phyloP scores from a whole-genome alignment of 306 rosid species.

The Styphnolobium japonicum region DNA sequence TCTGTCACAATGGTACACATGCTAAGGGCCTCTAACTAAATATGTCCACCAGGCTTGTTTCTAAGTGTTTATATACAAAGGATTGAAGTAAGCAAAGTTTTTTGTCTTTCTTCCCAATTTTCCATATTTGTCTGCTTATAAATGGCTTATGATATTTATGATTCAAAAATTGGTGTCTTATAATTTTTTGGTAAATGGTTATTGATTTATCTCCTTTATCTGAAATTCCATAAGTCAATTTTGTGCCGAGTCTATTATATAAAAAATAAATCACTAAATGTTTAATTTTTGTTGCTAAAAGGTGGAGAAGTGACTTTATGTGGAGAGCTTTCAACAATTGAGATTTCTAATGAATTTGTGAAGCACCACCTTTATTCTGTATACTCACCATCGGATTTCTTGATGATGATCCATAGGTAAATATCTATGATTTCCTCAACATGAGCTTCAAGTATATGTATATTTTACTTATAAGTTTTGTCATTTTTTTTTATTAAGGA shows the following conservation, averaged over 20 bases:
- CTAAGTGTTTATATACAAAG: neutral
- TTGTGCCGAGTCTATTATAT: neutral
- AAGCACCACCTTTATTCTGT: too few relatives aligned
- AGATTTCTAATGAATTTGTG: too few relatives aligned
- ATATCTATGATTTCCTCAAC: too few relatives aligned
- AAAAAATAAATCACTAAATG: neutral
- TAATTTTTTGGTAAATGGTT: neutral
- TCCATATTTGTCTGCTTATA: neutral
- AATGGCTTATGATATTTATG: neutral
- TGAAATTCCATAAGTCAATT: neutral
- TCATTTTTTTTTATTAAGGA: too few relatives aligned
- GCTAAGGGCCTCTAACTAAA: neutral
- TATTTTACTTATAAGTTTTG: too few relatives aligned
- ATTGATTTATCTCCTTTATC: neutral
- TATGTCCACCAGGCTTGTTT: neutral
- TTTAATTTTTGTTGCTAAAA: slow-evolving; percentile 37
- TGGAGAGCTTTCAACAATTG: slow-evolving; percentile 99
- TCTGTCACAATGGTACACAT: neutral
- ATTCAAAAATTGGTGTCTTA: neutral
- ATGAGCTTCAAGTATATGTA: too few relatives aligned
- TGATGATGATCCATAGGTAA: too few relatives aligned
- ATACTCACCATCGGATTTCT: too few relatives aligned
- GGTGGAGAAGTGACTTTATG: slow-evolving; percentile 96
- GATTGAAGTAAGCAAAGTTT: slow-evolving; percentile 8
- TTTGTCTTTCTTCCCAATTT: neutral